Evolutionary conservation across 2,329 filamentous ascomycete genomes (phyloP).

Genomic region (Trichoderma atroviride): DNA sequence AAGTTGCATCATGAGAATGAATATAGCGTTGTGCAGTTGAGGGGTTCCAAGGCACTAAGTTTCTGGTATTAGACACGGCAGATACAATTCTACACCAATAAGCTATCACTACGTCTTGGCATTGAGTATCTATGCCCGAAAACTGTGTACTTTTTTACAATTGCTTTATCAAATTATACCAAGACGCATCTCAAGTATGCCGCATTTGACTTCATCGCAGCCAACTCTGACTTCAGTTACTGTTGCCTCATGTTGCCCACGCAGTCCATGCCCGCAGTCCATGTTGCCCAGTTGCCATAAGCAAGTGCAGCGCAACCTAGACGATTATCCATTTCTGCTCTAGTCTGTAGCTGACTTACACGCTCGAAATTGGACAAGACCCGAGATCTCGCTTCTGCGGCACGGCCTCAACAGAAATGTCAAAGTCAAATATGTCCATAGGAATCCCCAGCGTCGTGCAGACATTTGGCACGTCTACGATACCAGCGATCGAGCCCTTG

Average conservation of each 20-base stretch:
- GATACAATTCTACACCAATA: constrained; percentile 19
- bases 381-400: constrained; percentile 32
- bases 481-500: constrained; percentile 84
- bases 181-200: not conserved
- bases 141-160: not conserved
- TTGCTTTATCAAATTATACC: not conserved
- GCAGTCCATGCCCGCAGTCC: not conserved
- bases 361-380: constrained; percentile 30
- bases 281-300: not conserved
- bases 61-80: not conserved
- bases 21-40: not conserved
- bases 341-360: constrained; percentile 2
- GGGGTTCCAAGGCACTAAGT: not conserved
- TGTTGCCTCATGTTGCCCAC: not conserved
- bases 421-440: constrained; percentile 94
- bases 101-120: not conserved
- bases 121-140: not conserved
- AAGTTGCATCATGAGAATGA: not conserved
- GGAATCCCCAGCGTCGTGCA: constrained; percentile 87
- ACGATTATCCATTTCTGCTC: not conserved
- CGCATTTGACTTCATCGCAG: not conserved
- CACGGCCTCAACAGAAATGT: constrained; percentile 61
- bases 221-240: not conserved
- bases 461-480: constrained; percentile 89
- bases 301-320: not conserved